A percentile compares a stretch with the other conserved stretches of the same genome.
Conservation (phyloP, 345 rosid genomes). For the Luvunga scandens region DNA sequence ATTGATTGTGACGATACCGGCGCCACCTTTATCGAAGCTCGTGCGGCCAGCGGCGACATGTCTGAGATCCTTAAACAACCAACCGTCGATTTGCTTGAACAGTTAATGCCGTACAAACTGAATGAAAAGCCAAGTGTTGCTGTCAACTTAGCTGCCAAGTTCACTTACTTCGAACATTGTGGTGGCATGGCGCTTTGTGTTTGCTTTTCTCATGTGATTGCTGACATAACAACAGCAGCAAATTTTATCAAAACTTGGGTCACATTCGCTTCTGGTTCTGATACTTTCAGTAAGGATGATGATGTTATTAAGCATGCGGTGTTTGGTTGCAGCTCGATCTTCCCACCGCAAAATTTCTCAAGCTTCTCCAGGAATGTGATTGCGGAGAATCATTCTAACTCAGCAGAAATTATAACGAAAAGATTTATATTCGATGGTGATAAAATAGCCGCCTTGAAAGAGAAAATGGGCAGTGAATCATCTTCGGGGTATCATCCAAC, state of each 20-base stretch:
- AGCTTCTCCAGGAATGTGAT: neutral
- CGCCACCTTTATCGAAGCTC: slow-evolving; percentile 16
- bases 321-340: slow-evolving; percentile 20
- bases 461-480: neutral
- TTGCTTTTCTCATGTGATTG: slow-evolving; percentile 23
- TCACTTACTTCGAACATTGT: slow-evolving; percentile 21
- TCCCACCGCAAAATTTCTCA: slow-evolving; percentile 16
- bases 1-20: slow-evolving; percentile 32
- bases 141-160: slow-evolving; percentile 17
- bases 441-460: slow-evolving; percentile 11
- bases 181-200: slow-evolving; percentile 29
- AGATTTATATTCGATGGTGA: slow-evolving; percentile 22
- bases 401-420: neutral
- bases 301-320: neutral
- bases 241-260: slow-evolving; percentile 24
- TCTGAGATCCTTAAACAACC: slow-evolving; percentile 18
- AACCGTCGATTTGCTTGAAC: neutral
- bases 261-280: slow-evolving; percentile 8
- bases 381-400: neutral
- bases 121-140: neutral
- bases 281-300: neutral
- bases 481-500: neutral
- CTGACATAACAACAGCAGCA: slow-evolving; percentile 20
- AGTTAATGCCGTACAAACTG: slow-evolving; percentile 16
- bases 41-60: neutral